Evolutionary conservation across 1,284 basidiomycete genomes (phyloP).

Genomic region (Heterobasidion parviporum): DNA sequence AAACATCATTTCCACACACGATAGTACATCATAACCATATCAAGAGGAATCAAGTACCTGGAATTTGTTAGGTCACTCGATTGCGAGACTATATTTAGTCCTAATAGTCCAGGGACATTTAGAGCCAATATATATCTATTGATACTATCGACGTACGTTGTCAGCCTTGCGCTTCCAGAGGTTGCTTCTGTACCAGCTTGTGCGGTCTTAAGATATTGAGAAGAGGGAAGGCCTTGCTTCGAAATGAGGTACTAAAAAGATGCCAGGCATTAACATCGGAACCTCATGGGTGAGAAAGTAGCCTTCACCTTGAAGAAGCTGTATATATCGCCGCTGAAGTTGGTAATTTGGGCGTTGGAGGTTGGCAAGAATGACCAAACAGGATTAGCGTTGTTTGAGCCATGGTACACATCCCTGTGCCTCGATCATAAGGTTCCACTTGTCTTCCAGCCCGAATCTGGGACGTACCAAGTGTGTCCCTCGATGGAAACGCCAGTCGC

Average conservation of each 20-base stretch:
- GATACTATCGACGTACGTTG: slow-evolving; percentile 25
- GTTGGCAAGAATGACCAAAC: slow-evolving; percentile 57
- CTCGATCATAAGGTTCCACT: not conserved
- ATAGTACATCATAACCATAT: no score
- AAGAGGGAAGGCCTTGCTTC: slow-evolving; percentile 33
- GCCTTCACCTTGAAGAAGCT: slow-evolving; percentile 39
- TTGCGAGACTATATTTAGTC: no score
- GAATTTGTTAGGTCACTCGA: no score
- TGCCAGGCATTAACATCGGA: not conserved
- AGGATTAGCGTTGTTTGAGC: slow-evolving; percentile 48
- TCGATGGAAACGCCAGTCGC: slow-evolving; percentile 35
- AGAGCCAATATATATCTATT: no score
- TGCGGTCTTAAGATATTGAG: slow-evolving; percentile 43
- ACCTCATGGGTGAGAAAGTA: not conserved
- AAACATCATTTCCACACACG: no score
- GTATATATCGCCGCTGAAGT: slow-evolving; percentile 49
- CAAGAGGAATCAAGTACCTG: no score
- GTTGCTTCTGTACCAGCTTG: slow-evolving; percentile 54
- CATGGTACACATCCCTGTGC: slow-evolving; percentile 45
- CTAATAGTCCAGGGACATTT: no score
- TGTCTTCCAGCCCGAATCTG: not conserved
- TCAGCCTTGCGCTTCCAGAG: slow-evolving; percentile 44
- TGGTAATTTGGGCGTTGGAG: slow-evolving; percentile 25
- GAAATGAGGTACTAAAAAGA: slow-evolving; percentile 39
- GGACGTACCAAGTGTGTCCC: slow-evolving; percentile 40